Evolutionary conservation across 176 grass and related monocot species (phyloP), one percentile per base, ranked within the genome.

Genomic region (Tuctoria greenei): DNA sequence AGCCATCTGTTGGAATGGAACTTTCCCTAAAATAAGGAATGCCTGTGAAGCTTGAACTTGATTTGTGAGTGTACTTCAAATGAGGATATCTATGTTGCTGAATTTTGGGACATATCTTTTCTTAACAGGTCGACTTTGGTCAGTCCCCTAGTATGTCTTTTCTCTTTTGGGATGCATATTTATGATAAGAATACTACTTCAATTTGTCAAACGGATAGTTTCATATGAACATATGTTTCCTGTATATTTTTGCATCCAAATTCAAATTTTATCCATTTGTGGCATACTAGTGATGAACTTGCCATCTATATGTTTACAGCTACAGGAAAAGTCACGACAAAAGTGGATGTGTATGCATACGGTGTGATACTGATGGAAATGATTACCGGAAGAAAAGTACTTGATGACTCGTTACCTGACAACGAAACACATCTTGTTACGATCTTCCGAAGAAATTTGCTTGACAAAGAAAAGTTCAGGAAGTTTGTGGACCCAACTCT

Each of bases 281-380:
- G 21, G 23, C 38, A 49, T 71, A 41, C 9, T 66, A 73, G 9
- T 84, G 54, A 89, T 34, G 10, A 61, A 52, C 15, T 31, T 83
- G 67, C 39, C 18, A 74, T 66, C 66, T 78, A 38, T 81, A 75
- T 83, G 36, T 79, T 70, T 59, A 75, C 89, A 98, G 95, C 85
- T 73, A 98, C 95, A 61, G 95, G 95, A 67, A 98, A 92, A 68
- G 88, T 98, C 74, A 94, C 91, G 17, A 94, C 91, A 35, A 98
- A 98, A 75, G 89, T 92, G 18, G 95, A 98, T 73, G 89, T 98
- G 17, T 98, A 98, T 86, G 95, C 95, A 73, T 98, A 88, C 24
- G 95, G 91, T 41, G 91, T 98, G 39, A 92, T 98, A 90, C 79
- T 98, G 64, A 98, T 98, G 95, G 95, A 98, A 79, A 54, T 98